Evolutionary conservation across 768 basidiomycete species (phyloP).

Genomic region (Leccinum longicurvipes): DNA sequence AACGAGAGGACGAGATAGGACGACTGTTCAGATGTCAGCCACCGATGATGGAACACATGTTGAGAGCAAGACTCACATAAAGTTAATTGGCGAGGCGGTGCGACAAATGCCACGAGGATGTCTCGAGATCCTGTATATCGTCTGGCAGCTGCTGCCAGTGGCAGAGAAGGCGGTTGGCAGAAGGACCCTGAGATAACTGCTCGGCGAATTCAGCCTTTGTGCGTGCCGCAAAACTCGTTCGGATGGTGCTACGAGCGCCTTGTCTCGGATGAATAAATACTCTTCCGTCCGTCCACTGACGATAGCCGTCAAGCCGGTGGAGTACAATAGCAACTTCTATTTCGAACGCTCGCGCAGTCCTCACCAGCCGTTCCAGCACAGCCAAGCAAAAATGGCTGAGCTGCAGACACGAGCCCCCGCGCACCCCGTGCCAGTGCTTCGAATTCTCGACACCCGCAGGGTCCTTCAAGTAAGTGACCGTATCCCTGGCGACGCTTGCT

Average conservation of each 20-base stretch:
- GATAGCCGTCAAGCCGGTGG: conserved; percentile 23
- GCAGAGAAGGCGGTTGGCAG: neutral
- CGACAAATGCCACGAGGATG: neutral
- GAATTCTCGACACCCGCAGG: neutral
- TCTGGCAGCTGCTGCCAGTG: neutral
- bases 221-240: neutral
- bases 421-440: conserved; percentile 11
- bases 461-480: too few relatives aligned
- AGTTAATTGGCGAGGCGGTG: neutral
- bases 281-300: conserved; percentile 3
- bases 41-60: neutral
- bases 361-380: conserved; percentile 5
- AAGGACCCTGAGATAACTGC: conserved; percentile 5
- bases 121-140: conserved; percentile 1
- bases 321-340: neutral
- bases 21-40: conserved; percentile 7
- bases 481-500: conserved; percentile 1
- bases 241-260: neutral
- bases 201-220: neutral
- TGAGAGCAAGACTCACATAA: neutral
- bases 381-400: conserved; percentile 12
- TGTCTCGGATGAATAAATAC: conserved; percentile 10
- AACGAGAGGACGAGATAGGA: neutral
- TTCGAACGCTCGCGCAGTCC: neutral
- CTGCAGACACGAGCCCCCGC: conserved; percentile 13